Evolutionary conservation across 805 yeast genomes (phyloP), one percentile per base, ranked within the genome.

Genomic region (Starmerella apis): DNA sequence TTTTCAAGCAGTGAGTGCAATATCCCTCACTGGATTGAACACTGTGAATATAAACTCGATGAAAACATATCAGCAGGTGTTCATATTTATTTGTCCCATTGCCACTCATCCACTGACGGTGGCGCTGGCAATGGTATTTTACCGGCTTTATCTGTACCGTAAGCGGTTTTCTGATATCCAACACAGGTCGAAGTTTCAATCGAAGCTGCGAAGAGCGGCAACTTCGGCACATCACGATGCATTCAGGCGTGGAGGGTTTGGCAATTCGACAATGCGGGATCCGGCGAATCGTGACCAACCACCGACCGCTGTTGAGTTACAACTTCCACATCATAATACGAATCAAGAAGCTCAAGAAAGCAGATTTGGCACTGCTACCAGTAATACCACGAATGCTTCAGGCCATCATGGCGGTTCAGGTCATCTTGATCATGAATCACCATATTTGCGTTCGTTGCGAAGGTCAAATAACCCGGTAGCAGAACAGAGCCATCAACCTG

Each of bases 1-100:
- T 30, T 85, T 90, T 64, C 69, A 85, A 49, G 75, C 87, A 0
- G 70, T 80, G 10, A 90, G 94, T 10, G 79, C 92, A 0, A 68
- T 81, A 1, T 86, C 97, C 1, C 96, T 90, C 62, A 94, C 96
- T 0, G 99, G 99, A 0, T 68, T 92, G 49, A 87, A 86, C 63
- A 82, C 96, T 0, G 71, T 85, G 22, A 78, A 86, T 58, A 56
- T 81, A 33, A 86, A 86, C 62, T 65, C 70, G 0, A 56, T 88
- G 50, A 66, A 72, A 0, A 63, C 83, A 41, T 90, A 81, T 67
- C 98, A 92, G 65, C 97, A 90, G 62, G 75, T 87, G 14, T 70
- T 75, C 9, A 65, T 90, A 2, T 86, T 81, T 62, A 56, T 84
- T 11, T 52, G 78, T 2, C 68, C 88, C 25, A 71, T 78, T 55